A percentile compares a stretch with the other conserved stretches of the same genome.
phyloP scores from a whole-genome alignment of 2,329 filamentous ascomycete genomes.

The Xylariaceae sp. region DNA sequence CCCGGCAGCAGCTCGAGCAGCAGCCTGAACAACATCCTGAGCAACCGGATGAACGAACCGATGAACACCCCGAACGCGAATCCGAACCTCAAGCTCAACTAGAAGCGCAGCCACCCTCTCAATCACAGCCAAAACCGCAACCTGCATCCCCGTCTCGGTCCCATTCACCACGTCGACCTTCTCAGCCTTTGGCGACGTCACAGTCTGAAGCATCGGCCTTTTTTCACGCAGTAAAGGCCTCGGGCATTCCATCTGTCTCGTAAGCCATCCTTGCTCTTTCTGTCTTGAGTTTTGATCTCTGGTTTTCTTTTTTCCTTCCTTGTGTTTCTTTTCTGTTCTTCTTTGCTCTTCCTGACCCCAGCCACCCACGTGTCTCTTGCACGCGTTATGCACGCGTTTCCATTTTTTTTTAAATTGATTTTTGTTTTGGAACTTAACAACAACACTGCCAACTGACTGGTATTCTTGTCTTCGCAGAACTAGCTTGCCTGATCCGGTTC shows the following conservation, averaged over 20 bases:
- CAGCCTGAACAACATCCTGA: background rate
- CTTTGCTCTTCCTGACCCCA: background rate
- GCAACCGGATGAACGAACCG: background rate
- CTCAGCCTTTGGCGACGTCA: background rate
- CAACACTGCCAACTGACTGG: slow-evolving; percentile 5
- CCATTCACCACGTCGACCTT: too few relatives aligned
- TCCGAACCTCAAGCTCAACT: background rate
- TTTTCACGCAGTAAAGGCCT: slow-evolving; percentile 5
- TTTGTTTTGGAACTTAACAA: too few relatives aligned
- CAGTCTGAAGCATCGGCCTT: slow-evolving; percentile 1
- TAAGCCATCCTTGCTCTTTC: slow-evolving; percentile 16
- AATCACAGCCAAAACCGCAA: background rate
- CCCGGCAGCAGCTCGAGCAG: background rate
- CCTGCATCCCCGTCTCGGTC: background rate
- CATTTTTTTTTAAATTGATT: too few relatives aligned
- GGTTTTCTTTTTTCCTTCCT: background rate
- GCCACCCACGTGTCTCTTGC: background rate
- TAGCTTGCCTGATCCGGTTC: slow-evolving; percentile 33
- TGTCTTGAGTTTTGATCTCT: background rate
- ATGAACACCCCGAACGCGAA: background rate
- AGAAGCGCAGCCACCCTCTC: background rate
- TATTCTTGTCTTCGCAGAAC: slow-evolving; percentile 10
- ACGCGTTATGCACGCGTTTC: background rate
- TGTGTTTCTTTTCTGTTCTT: background rate
- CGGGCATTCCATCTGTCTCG: slow-evolving; percentile 21